phyloP scores from a whole-genome alignment of 352 stramenopile genomes.

The Pythium insidiosum region DNA sequence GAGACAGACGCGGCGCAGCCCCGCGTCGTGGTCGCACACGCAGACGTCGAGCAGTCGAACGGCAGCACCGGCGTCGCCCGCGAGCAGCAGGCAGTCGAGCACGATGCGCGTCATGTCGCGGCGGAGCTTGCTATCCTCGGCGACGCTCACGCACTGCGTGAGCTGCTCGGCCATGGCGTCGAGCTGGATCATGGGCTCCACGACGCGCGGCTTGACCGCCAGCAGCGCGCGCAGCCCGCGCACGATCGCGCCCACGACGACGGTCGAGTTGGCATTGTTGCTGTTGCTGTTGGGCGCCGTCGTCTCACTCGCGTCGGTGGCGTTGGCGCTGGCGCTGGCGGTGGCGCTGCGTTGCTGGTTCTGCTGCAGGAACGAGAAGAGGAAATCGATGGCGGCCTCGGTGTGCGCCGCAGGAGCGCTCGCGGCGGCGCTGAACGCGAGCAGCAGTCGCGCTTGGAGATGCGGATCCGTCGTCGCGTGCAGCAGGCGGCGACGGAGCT shows the following conservation, averaged over 20 bases:
- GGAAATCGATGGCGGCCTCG: slow-evolving; percentile 62
- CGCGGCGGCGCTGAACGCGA: slow-evolving; percentile 42
- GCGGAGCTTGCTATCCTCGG: slow-evolving; percentile 69
- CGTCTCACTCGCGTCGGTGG: slow-evolving; percentile 2
- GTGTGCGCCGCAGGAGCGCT: slow-evolving; percentile 35
- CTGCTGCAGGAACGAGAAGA: slow-evolving; percentile 74
- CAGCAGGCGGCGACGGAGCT: slow-evolving; percentile 25
- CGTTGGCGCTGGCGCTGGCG: slow-evolving; percentile 1
- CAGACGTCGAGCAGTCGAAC: slow-evolving; percentile 38
- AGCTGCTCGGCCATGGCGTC: slow-evolving; percentile 76
- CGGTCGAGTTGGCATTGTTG: slow-evolving; percentile 21
- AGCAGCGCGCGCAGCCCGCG: slow-evolving; percentile 48
- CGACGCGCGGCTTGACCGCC: slow-evolving; percentile 45
- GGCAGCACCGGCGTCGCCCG: slow-evolving; percentile 24
- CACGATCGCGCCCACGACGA: slow-evolving; percentile 63
- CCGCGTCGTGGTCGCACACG: slow-evolving; percentile 43
- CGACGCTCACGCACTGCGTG: slow-evolving; percentile 64
- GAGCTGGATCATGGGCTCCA: slow-evolving; percentile 76
- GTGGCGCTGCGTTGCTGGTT: slow-evolving; percentile 31
- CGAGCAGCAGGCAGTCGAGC: slow-evolving; percentile 53
- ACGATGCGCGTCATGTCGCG: slow-evolving; percentile 68
- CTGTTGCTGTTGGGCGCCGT: not conserved
- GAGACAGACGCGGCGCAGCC: slow-evolving; percentile 47
- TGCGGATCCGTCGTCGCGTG: slow-evolving; percentile 44
- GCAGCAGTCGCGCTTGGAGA: slow-evolving; percentile 52